Base-by-base conservation (phyloP, 2,329 filamentous ascomycete species). In the Alternaria viburni region DNA sequence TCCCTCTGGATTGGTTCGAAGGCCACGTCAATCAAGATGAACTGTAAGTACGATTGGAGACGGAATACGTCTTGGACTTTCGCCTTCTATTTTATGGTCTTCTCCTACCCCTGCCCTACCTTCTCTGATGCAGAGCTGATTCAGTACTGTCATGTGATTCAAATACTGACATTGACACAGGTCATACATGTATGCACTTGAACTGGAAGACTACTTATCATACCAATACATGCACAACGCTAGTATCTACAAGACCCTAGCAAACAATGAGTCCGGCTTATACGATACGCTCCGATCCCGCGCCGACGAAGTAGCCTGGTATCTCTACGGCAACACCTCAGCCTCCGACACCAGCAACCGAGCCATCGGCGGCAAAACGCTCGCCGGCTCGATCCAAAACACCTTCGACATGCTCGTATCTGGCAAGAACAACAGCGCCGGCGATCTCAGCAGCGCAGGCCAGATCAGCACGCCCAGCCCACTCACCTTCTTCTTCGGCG, bases 181-280 rank as follows among this genome's bases (percentile, higher is more conserved):
- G 54, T 81, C 81, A 57, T 88, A 87, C 70, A 74, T 73, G 10
- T 85, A 88, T 60, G 86, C 87, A 3, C 82, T 84, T 64, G 71
- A 80, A 12, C 85, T 89, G 63, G 86, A 83, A 57, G 86, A 89
- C 63, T 88, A 85, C 68, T 75, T 89, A 47, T 81, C 83, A 30
- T 89, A 89, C 72, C 80, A 83, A 43, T 82, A 82, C 54, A 69
- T 79, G 17, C 86, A 89, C 75, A 87, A 89, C 67, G 69, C 70
- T 10, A 83, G 79, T 6, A 76, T 83, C 21, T 71, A 77, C 51
- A 62, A 70, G 3, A 64, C 71, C 1, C 69, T 83, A n/a, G 52
- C 69, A n/a, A 76, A 75, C 49, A 76, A 75, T 47, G 69, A 77
- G 52, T 70, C 74, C 1, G 32, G 68, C 12, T 64, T 73, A 17